Evolutionary conservation across 257 asterid species (phyloP), one percentile per base, ranked within the genome.

Genomic region (Craterostigma plantagineum): DNA sequence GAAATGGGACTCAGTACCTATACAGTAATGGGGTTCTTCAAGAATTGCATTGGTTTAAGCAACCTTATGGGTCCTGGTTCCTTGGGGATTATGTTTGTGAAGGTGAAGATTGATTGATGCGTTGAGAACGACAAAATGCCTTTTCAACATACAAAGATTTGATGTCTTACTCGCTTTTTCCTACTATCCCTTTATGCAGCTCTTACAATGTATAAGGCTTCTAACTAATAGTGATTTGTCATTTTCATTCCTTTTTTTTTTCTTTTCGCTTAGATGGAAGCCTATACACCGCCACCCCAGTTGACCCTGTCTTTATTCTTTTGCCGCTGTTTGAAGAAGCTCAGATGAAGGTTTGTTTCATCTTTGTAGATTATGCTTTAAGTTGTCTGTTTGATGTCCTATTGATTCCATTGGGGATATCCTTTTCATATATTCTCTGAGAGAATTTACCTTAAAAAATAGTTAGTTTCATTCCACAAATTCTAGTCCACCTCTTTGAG

Each of bases 281-380:
- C 30, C 9, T 43, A 33, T 43, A 58, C 50, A 44, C 38, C 41
- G 36, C 92, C 47, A 90, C 95, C 46, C 91, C 91, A 18, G 66
- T 90, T 34, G 95, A 90, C 72, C 95, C 92, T 41, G 91, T 90
- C 54, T 90, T 90, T 63, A 61, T 83, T 42, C 77, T 90, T 37
- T 52, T 90, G 66, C 99, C 99, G 33, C 49, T 79, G 51, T 90
- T 90, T 47, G 94, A 79, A 58, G 95, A 84, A 65, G 99, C 95
- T 43, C 79, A 92, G 42, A 72, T 83, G 91, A 68, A 90, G 95
- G 98, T 82, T 44, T 39, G 53, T 47, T 34, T 43, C 13, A 11
- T n/a, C 14, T 8, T 14, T 11, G n/a, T n/a, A n/a, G n/a, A n/a
- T n/a, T n/a, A n/a, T 36, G 40, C 8, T 9, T 10, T 9, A 2